Base-by-base conservation (phyloP, 768 basidiomycete genomes). In the Hypholoma fasciculare region DNA sequence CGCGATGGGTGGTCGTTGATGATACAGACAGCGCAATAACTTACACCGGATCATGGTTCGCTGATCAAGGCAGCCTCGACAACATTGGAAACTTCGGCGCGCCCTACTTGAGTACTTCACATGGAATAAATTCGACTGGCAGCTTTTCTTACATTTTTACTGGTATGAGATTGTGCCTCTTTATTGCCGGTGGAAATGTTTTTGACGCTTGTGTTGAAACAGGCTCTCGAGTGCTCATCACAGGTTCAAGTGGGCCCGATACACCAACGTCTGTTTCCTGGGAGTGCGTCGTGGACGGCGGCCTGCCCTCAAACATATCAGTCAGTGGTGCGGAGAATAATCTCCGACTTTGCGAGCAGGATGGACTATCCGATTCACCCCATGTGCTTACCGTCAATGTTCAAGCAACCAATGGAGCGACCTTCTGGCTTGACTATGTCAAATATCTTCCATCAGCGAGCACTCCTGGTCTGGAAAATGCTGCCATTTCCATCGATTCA, bases 401-500 rank as follows among this genome's bases (percentile, higher is more conserved):
- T 11, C 17, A 34, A 8, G 54, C 46, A 37, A 19, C 44, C 26
- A 38, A 37, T 38, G 27, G 34, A 7, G 42, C 36, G 7, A 55
- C 54, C 8, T 55, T 55, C 30, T 55, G 54, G 54, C 16, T 55
- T 4, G 54, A 55, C 17, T 55, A 55, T 38, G 34, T 55, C 54
- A 46, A 47, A 36, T 55, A 47, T 8, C 19, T 47, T 36, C 54
- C 54, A 4, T 36, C 54, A 46, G 30, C 54, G n/a, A 47, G 34
- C 5, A 43, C 34, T 7, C 16, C 52, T 8, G 40, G 17, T 14
- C 26, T 55, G 16, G 44, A 23, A 20, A 55, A 34, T 14, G 54
- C 44, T 11, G 46, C 54, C 20, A 36, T 55, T 26, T 23, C 36
- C 3, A 17, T 55, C 13, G 54, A 47, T 19, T 1, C 43, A 11